Evolutionary conservation across 306 rosid genomes (phyloP), one percentile per base, ranked within the genome.

Genomic region (Dicorynia guianensis): DNA sequence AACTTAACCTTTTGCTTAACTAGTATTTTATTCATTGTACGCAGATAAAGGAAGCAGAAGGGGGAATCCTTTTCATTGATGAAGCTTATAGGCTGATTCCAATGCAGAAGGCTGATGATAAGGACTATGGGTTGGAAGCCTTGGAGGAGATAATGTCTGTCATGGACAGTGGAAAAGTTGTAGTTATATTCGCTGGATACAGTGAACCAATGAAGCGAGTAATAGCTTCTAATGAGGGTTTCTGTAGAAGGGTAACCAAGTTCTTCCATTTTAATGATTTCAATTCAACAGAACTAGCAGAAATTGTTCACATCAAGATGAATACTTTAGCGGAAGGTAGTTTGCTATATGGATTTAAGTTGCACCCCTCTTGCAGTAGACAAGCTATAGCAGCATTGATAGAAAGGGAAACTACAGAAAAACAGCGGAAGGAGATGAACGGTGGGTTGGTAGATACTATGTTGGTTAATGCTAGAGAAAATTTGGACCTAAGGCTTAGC

Each of bases 111-210:
- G 46, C 96, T 2, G 99, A 92, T 30, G 99, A 95, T 68, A 90
- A 92, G 81, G 99, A 96, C 87, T 96, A 89, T 0, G 99, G 99
- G 17, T 89, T 96, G 80, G 99, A 96, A 83, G 99, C 99, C 62
- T 72, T 96, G 70, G 99, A 96, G 88, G 99, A 96, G 87, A 92
- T 96, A 57, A 92, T 96, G 99, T 96, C 98, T 62, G 93, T 96
- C 68, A 96, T 96, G 99, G 99, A 96, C 84, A 83, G 89, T 80
- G 98, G 98, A 72, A 92, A 96, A 65, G 55, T 96, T 36, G 96
- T 90, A 9, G 97, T 96, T 61, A 93, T 96, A 82, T 96, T 96
- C 79, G 97, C 99, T 1, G 99, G 99, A 12, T 92, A 96, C 79
- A 81, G 87, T 0, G 94, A 92, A 61, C 99, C 98, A 11, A 96